These are phyloP conservation scores for Podospora appendiculata DNA, from an alignment of 495 filamentous ascomycete species.

Conservation along the genomic window DNA sequence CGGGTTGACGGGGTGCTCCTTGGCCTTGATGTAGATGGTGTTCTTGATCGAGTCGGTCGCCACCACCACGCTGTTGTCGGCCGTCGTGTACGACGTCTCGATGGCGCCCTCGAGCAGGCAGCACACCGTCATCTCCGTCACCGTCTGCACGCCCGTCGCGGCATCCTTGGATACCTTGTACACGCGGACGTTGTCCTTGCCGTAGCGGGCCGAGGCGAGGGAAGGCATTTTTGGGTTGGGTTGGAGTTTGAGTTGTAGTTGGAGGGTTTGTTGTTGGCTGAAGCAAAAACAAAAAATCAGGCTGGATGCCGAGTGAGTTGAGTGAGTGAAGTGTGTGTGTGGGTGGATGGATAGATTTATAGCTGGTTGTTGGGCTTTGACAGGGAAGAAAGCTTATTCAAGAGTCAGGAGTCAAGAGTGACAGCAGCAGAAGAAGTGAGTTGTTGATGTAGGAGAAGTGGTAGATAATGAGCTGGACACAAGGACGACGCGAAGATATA, in stretches of 20 bases:
- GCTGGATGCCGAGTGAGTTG: neutral
- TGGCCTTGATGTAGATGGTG: conserved; percentile 88
- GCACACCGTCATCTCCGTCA: conserved; percentile 92
- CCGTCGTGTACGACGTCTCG: conserved; percentile 84
- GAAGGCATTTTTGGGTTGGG: conserved; percentile 37
- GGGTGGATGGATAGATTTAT: too few relatives aligned
- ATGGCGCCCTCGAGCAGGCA: conserved; percentile 86
- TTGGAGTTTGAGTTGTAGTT: conserved; percentile 3
- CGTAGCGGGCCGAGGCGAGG: conserved; percentile 72
- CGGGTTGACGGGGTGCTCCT: conserved; percentile 85
- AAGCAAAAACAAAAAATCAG: neutral
- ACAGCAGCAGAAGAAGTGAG: too few relatives aligned
- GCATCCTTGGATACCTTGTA: conserved; percentile 84
- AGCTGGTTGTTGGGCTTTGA: too few relatives aligned
- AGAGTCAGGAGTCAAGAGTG: too few relatives aligned
- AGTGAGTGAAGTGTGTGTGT: neutral
- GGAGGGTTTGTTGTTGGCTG: neutral
- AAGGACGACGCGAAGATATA: too few relatives aligned
- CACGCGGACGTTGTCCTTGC: conserved; percentile 97
- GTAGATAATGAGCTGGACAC: too few relatives aligned
- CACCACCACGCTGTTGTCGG: conserved; percentile 92
- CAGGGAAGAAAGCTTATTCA: too few relatives aligned
- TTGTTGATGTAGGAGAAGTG: too few relatives aligned
- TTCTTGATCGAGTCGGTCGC: conserved; percentile 98
- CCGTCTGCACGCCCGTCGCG: conserved; percentile 67